Conservation (phyloP, 805 yeast genomes). For the Candida chilensis region DNA sequence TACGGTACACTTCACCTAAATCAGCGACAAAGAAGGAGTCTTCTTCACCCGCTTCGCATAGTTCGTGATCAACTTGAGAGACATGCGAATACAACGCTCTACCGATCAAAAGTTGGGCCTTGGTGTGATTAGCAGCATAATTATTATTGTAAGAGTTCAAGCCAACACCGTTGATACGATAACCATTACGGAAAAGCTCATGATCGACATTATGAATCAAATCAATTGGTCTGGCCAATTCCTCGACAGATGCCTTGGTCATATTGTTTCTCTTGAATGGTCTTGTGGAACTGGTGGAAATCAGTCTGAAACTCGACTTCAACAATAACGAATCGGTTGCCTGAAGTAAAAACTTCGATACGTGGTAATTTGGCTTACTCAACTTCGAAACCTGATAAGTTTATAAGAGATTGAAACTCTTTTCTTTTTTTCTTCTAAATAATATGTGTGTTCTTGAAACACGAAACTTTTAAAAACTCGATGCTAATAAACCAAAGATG, state of each 20-base stretch:
- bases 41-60: slow-evolving; percentile 68
- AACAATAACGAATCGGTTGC: neutral
- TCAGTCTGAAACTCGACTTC: neutral
- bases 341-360: slow-evolving; percentile 1
- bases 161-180: slow-evolving; percentile 4
- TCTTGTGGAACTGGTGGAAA: neutral
- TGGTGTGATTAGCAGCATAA: slow-evolving; percentile 1
- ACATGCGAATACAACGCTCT: slow-evolving; percentile 30
- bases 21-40: slow-evolving; percentile 87
- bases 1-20: slow-evolving; percentile 58
- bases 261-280: neutral
- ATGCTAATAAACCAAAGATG: too few relatives aligned
- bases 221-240: neutral
- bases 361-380: neutral
- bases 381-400: neutral
- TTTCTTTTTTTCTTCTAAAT: too few relatives aligned
- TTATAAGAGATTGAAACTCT: too few relatives aligned
- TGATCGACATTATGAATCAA: slow-evolving; percentile 5
- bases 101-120: slow-evolving; percentile 21
- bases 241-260: neutral
- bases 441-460: too few relatives aligned
- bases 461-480: too few relatives aligned
- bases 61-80: slow-evolving; percentile 37
- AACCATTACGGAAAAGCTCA: slow-evolving; percentile 3
- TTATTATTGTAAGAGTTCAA: neutral